Base-by-base conservation (phyloP, 2,329 filamentous ascomycete genomes). In the Diplodia corticola region DNA sequence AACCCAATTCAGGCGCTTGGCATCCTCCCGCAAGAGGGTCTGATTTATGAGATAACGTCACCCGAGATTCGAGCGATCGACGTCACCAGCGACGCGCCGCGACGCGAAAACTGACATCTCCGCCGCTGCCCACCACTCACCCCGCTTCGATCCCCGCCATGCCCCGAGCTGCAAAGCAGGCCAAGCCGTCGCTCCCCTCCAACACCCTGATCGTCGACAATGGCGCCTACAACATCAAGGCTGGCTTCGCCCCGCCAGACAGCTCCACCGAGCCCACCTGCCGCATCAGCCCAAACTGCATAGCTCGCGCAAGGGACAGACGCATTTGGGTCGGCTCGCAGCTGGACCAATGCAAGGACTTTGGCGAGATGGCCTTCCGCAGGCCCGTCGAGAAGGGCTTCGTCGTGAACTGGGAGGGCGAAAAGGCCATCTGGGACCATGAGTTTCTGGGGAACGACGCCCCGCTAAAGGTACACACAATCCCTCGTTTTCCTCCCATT, bases 391-490 rank as follows among this genome's bases (percentile, higher is more conserved):
- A 99, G 78, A 96, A 93, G 78, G 95, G 95, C 7, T 98, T 91
- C 74, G 84, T 98, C 59, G 93, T 98, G 68, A 97, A 94, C 75
- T 99, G 95, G 95, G 95, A 99, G 78, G 89, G 91, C 0, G 88
- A 99, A 80, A 94, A 92, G 78, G 93, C 95, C 74, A 92, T 99
- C 61, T 99, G 95, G 95, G 93, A 97, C 73, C 88, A 89, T 71
- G 89, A 93, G 68, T 91, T 98, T 73, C 89, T 96, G 71, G 88
- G 90, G 70, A 81, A 85, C 67, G 86, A 86, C 70, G 87, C 87
- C n/a, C 82, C 84, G 30, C 80, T 88, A 71, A 85, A 83, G 72
- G 79, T 79, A 72, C 74, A 33, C 3, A 33, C 30, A 33, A 7
- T 6, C 28, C 6, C 28, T 6, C 28, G 6, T 48, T 33, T n/a